Percentiles rank a stretch among this genome's conserved stretches.
Conservation (phyloP, 2,329 filamentous ascomycete genomes). For the Diaporthe sp. region DNA sequence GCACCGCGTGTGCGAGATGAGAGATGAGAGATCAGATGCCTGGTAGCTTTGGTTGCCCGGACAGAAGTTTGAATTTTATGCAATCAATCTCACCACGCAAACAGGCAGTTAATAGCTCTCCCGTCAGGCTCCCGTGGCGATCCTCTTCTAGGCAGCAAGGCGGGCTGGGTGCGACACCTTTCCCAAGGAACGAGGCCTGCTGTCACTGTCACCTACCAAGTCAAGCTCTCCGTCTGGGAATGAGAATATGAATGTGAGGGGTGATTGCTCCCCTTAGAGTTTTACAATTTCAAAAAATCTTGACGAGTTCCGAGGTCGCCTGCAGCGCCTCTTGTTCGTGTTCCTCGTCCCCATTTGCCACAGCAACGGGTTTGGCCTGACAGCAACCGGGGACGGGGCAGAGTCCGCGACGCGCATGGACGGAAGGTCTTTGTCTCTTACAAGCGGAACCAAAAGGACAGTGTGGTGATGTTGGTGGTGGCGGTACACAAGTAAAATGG, state of each 20-base stretch:
- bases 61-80: slow-evolving; percentile 11
- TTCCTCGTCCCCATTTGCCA: slow-evolving; percentile 1
- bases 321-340: not conserved
- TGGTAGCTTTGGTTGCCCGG: slow-evolving; percentile 2
- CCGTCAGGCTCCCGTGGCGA: not conserved
- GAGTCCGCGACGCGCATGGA: slow-evolving; percentile 12
- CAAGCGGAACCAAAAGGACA: not conserved
- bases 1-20: not conserved
- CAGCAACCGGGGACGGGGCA: not conserved
- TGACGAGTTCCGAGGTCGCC: not conserved
- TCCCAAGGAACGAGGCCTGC: not conserved
- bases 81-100: not conserved
- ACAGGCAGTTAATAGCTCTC: not conserved
- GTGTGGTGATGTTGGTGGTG: not conserved
- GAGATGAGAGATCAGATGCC: slow-evolving; percentile 3
- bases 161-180: not conserved
- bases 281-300: not conserved
- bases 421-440: not conserved
- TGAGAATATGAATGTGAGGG: not conserved
- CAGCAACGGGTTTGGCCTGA: slow-evolving; percentile 23
- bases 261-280: not conserved
- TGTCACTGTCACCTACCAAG: not conserved
- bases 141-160: slow-evolving; percentile 13
- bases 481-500: not conserved
- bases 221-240: not conserved